These are phyloP conservation scores for Phytophthora capsici DNA, from an alignment of 352 stramenopile genomes.

Conservation along the genomic window DNA sequence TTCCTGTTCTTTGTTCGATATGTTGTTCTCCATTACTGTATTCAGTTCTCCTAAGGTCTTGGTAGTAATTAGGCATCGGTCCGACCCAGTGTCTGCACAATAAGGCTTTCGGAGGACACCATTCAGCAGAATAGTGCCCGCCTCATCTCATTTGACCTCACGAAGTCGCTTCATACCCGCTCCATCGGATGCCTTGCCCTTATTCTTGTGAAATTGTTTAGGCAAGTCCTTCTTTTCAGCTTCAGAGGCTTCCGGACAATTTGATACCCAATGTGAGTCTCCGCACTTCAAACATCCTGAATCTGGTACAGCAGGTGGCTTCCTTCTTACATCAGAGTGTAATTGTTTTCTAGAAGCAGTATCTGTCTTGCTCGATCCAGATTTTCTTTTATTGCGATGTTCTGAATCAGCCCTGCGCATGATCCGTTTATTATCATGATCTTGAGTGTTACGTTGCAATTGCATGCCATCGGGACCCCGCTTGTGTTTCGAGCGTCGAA, in stretches of 20 bases:
- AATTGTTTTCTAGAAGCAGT: background rate
- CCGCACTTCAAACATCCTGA: background rate
- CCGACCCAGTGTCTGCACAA: too few relatives aligned
- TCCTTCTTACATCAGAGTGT: too few relatives aligned
- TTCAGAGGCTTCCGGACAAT: background rate
- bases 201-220: background rate
- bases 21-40: background rate
- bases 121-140: too few relatives aligned
- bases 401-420: too few relatives aligned
- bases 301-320: background rate
- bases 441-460: background rate
- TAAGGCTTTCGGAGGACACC: too few relatives aligned
- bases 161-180: background rate
- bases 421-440: background rate
- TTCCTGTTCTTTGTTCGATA: background rate
- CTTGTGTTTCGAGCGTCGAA: constrained; percentile 5
- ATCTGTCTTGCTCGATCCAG: background rate
- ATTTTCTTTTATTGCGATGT: background rate
- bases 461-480: background rate
- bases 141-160: background rate
- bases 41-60: too few relatives aligned
- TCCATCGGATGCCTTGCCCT: background rate
- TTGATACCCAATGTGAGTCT: background rate
- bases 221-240: background rate
- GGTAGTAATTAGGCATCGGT: too few relatives aligned